Percentiles rank a stretch among this genome's conserved stretches.
Conservation (phyloP, 2,329 filamentous ascomycete genomes). For the Pseudogymnoascus sp. region DNA sequence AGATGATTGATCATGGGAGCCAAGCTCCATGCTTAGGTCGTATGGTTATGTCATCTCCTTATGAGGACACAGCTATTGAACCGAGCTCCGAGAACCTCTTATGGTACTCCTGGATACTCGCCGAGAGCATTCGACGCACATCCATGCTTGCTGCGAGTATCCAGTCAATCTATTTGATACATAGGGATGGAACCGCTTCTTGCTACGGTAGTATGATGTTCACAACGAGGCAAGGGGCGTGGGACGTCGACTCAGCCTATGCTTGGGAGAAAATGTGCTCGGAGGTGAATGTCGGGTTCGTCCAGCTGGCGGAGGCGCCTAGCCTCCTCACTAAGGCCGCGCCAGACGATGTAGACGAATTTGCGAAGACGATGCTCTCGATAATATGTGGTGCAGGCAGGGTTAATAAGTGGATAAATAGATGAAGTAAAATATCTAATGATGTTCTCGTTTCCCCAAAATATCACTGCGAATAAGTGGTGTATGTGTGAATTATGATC, state of each 20-base stretch:
- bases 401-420: conserved; percentile 4
- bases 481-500: neutral
- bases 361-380: conserved; percentile 7
- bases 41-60: neutral
- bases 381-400: neutral
- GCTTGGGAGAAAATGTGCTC: conserved; percentile 21
- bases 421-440: neutral
- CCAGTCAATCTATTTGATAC: conserved; percentile 17
- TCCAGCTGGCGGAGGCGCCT: conserved; percentile 10
- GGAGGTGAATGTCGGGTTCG: conserved; percentile 14
- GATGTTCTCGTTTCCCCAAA: neutral
- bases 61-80: conserved; percentile 14
- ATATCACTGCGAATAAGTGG: neutral
- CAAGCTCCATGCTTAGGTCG: conserved; percentile 9
- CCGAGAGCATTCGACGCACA: conserved; percentile 27
- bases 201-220: conserved; percentile 25
- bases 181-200: conserved; percentile 16
- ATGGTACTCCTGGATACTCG: conserved; percentile 29
- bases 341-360: conserved; percentile 13
- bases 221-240: conserved; percentile 24
- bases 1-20: conserved; percentile 11
- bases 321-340: neutral
- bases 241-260: conserved; percentile 23
- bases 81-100: conserved; percentile 17
- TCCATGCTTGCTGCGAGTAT: conserved; percentile 23